Evolutionary conservation across 2,329 filamentous ascomycete species (phyloP).

Genomic region (Macrophomina phaseolina): DNA sequence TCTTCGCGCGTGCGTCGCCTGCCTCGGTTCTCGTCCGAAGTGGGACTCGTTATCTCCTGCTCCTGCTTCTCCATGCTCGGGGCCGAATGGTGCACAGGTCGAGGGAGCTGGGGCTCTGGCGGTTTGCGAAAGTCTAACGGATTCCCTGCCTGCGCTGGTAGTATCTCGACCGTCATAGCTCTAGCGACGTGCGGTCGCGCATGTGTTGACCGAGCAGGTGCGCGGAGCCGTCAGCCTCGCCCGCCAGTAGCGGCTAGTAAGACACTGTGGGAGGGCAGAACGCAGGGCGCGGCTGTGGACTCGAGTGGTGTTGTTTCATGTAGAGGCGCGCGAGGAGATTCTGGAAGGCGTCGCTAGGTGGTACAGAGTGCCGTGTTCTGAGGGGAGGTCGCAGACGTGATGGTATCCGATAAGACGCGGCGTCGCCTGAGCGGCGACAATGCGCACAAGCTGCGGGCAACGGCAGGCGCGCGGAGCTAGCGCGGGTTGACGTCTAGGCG

Average conservation of each 20-base stretch:
- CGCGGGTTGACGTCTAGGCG: conserved; percentile 21
- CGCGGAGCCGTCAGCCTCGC: conserved; percentile 22
- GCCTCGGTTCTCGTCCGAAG: conserved; percentile 34
- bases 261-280: conserved; percentile 1
- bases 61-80: conserved; percentile 19
- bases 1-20: conserved; percentile 46
- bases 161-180: conserved; percentile 28
- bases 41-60: conserved; percentile 25
- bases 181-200: conserved; percentile 6
- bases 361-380: conserved; percentile 18
- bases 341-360: conserved; percentile 14
- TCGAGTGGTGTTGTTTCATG: conserved; percentile 23
- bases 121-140: conserved; percentile 24
- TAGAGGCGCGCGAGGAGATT: conserved; percentile 8
- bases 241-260: conserved; percentile 20
- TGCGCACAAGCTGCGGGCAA: conserved; percentile 7
- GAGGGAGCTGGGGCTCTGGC: conserved; percentile 11
- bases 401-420: conserved; percentile 23
- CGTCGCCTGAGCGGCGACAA: background rate
- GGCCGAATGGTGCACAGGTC: conserved; percentile 13
- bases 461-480: conserved; percentile 17
- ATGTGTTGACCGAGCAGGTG: conserved; percentile 16
- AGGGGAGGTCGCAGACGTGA: conserved; percentile 11
- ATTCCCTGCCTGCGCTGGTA: conserved; percentile 26
- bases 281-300: background rate